These are phyloP conservation scores for Penicillium manginii DNA, from an alignment of 495 filamentous ascomycete species.

Conservation along the genomic window DNA sequence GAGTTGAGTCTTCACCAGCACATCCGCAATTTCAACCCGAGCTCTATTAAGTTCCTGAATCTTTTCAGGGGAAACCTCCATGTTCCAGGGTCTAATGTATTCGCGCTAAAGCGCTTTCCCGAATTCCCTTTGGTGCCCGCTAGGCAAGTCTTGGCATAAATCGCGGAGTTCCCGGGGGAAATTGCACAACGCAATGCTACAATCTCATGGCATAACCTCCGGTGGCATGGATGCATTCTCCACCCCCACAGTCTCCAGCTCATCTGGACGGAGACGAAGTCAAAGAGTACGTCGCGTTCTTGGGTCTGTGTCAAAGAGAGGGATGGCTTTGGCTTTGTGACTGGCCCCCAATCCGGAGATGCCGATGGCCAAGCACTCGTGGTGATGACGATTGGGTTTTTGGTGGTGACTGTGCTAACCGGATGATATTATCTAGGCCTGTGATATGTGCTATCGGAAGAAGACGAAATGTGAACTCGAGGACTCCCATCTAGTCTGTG, in stretches of 20 bases:
- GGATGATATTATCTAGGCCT: slow-evolving; percentile 60
- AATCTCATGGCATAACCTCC: slow-evolving; percentile 20
- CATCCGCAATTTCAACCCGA: background rate
- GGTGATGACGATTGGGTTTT: background rate
- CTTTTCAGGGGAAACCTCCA: background rate
- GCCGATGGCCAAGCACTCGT: background rate
- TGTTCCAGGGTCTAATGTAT: background rate
- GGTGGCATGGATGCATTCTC: slow-evolving; percentile 14
- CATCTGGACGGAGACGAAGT: slow-evolving; percentile 13
- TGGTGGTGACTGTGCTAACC: slow-evolving; percentile 11
- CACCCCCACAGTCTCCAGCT: slow-evolving; percentile 13
- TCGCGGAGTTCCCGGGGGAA: slow-evolving; percentile 15
- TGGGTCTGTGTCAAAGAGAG: background rate
- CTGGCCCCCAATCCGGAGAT: background rate
- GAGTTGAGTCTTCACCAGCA: background rate
- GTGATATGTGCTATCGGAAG: slow-evolving; percentile 95
- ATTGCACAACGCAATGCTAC: slow-evolving; percentile 28
- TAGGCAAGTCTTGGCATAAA: slow-evolving; percentile 22
- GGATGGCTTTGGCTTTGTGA: background rate
- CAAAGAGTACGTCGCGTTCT: slow-evolving; percentile 16
- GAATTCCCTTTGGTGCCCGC: background rate
- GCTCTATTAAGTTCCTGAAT: no score
- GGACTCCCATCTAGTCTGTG: slow-evolving; percentile 67
- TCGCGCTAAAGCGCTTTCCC: slow-evolving; percentile 8
- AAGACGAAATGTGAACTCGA: slow-evolving; percentile 98